Evolutionary conservation across 179 eudicot genomes (phyloP).

Genomic region (Beta lomatogona): DNA sequence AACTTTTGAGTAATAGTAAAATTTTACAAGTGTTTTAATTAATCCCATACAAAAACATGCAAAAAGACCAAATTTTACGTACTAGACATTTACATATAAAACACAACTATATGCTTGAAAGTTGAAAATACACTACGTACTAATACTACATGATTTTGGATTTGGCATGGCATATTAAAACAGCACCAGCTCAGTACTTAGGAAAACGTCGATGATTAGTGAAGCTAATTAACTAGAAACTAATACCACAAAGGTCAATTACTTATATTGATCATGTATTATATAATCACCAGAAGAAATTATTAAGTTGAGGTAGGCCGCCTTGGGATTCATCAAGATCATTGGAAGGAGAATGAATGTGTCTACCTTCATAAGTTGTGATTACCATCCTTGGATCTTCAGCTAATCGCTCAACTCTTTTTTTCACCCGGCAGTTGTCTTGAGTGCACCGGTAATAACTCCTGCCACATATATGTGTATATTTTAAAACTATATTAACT

Average conservation of each 20-base stretch:
- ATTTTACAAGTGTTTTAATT: not conserved
- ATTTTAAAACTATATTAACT: no score
- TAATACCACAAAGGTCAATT: not conserved
- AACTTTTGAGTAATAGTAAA: not conserved
- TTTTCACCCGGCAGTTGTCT: constrained; percentile 81
- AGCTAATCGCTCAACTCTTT: constrained; percentile 76
- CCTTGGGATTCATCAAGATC: constrained; percentile 54
- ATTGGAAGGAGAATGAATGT: constrained; percentile 66
- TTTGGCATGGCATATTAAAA: constrained; percentile 15
- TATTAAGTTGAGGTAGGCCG: constrained; percentile 41
- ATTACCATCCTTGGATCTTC: constrained; percentile 93
- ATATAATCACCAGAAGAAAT: constrained; percentile 55
- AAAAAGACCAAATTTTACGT: not conserved
- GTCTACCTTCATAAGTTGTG: constrained; percentile 84
- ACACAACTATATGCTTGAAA: not conserved
- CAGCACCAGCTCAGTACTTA: not conserved
- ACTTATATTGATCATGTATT: no score
- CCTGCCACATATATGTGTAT: constrained; percentile 38
- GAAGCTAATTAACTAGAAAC: not conserved
- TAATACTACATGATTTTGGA: not conserved
- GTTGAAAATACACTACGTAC: not conserved
- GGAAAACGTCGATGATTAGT: not conserved
- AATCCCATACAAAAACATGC: not conserved
- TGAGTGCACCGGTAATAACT: constrained; percentile 86
- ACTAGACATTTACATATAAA: not conserved